Base-by-base conservation (phyloP, 2,329 filamentous ascomycete species). In the Venturia asperata region DNA sequence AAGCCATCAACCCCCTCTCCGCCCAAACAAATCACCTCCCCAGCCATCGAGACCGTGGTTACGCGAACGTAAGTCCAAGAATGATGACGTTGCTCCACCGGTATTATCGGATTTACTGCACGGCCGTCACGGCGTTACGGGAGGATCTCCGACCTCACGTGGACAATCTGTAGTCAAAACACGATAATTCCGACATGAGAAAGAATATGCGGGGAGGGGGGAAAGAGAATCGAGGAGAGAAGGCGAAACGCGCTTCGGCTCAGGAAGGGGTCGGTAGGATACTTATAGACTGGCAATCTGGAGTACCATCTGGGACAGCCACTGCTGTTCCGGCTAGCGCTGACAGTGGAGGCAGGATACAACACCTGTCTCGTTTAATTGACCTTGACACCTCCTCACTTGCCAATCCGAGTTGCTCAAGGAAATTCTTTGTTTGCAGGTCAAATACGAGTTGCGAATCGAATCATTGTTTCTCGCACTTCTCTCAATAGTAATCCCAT, bases 61-160 rank as follows among this genome's bases (percentile, higher is more conserved):
- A 34, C 30, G 30, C 3, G 30, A 34, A 34, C 6, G 30, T 34
- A 24, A 49, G n/a, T 21, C 19, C 27, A 24, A 5, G 39, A 41
- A n/a, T 19, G 27, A 56, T 56, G 49, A 56, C 49, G 49, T 56
- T 56, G 24, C 2, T 5, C 19, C 30, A 19, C 2, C 49, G 49
- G 49, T 34, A 27, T 34, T 56, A 56, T 34, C 49, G 49, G 49
- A 56, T 56, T 34, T 56, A 56, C 49, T 56, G 27, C 15, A n/a
- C 30, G 49, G 24, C 17, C 17, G 9, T 56, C 34, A 56, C 24
- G 30, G 49, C 43, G 43, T n/a, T n/a, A 21, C 43, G 43, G 43
- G 43, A 47, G 19, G 7, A 3, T 24, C 19, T 24, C 19, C 45
- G 49, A 6, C 47, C 9, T 52, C 47, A 27, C 47, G 47, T 52